Percentiles rank a stretch among this genome's conserved stretches.
These are phyloP conservation scores for Penicillium polonicum DNA, from an alignment of 2,329 filamentous ascomycete species.

Conservation along the genomic window DNA sequence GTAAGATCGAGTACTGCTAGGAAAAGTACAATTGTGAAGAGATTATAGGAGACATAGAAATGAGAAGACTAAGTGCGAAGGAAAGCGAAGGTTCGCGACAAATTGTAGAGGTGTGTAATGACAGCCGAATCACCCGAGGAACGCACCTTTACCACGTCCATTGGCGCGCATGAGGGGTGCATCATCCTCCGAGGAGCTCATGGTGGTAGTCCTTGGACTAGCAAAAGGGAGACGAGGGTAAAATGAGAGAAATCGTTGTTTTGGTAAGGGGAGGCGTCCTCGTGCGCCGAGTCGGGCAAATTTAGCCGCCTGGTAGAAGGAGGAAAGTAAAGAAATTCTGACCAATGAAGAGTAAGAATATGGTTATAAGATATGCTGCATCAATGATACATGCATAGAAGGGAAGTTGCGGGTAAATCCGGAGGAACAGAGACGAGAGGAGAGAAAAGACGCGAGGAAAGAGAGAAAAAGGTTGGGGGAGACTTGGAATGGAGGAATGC, in stretches of 20 bases:
- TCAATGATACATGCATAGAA: slow-evolving; percentile 23
- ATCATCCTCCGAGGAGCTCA: slow-evolving; percentile 77
- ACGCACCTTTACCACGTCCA: slow-evolving; percentile 65
- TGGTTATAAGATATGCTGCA: slow-evolving; percentile 15
- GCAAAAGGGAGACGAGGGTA: slow-evolving; percentile 15
- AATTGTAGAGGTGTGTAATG: slow-evolving; percentile 11
- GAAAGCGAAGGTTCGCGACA: slow-evolving; percentile 9
- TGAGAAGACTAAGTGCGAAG: not conserved
- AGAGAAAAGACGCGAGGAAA: slow-evolving; percentile 20
- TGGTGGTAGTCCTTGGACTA: slow-evolving; percentile 32
- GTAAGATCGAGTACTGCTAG: not conserved
- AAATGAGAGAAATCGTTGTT: slow-evolving; percentile 17
- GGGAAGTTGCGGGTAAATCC: slow-evolving; percentile 18
- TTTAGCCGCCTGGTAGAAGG: slow-evolving; percentile 34
- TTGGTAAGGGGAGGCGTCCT: slow-evolving; percentile 15
- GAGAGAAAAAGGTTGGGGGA: slow-evolving; percentile 24
- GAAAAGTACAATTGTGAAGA: not conserved
- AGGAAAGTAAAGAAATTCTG: slow-evolving; percentile 34
- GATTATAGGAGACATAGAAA: not conserved
- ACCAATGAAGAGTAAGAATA: slow-evolving; percentile 33
- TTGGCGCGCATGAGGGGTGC: slow-evolving; percentile 69
- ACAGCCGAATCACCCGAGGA: slow-evolving; percentile 19
- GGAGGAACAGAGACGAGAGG: slow-evolving; percentile 15
- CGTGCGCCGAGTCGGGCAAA: slow-evolving; percentile 32
- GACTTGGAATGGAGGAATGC: slow-evolving; percentile 38